Evolutionary conservation across 257 asterid species (phyloP).

Genomic region (Solanum phureja): DNA sequence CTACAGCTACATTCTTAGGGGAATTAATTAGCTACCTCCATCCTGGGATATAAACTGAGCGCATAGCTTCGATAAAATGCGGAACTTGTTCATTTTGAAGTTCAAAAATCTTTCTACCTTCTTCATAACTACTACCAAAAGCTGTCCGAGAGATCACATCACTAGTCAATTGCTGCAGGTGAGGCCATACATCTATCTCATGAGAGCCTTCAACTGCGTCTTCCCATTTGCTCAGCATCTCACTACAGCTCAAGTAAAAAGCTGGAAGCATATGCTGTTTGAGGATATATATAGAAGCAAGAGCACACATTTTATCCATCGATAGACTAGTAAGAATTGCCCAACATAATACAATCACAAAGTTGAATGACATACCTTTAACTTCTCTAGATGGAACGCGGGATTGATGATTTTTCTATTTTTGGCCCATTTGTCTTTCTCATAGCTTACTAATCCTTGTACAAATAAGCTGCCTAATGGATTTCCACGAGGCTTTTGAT

Average conservation of each 20-base stretch:
- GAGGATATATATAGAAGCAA: background rate
- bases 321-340: background rate
- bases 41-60: slow-evolving; percentile 4
- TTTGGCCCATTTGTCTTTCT: slow-evolving; percentile 46
- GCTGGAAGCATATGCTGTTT: slow-evolving; percentile 34
- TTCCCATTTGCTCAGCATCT: slow-evolving; percentile 14
- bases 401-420: slow-evolving; percentile 36
- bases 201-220: background rate
- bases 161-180: slow-evolving; percentile 11
- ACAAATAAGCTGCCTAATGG: slow-evolving; percentile 27
- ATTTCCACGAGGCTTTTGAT: slow-evolving; percentile 17
- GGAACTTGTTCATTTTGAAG: slow-evolving; percentile 14
- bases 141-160: slow-evolving; percentile 44
- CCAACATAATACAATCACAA: background rate
- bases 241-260: slow-evolving; percentile 18
- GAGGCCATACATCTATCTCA: slow-evolving; percentile 28
- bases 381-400: background rate
- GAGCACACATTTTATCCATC: background rate
- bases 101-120: slow-evolving; percentile 35
- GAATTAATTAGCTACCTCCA: slow-evolving; percentile 4
- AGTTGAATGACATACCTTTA: background rate
- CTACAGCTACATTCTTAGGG: background rate
- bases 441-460: slow-evolving; percentile 23
- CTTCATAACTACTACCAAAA: slow-evolving; percentile 41
- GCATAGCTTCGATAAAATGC: background rate